These are phyloP conservation scores for Saccharomyces mikatae DNA, from an alignment of 805 yeast species.

Conservation along the genomic window DNA sequence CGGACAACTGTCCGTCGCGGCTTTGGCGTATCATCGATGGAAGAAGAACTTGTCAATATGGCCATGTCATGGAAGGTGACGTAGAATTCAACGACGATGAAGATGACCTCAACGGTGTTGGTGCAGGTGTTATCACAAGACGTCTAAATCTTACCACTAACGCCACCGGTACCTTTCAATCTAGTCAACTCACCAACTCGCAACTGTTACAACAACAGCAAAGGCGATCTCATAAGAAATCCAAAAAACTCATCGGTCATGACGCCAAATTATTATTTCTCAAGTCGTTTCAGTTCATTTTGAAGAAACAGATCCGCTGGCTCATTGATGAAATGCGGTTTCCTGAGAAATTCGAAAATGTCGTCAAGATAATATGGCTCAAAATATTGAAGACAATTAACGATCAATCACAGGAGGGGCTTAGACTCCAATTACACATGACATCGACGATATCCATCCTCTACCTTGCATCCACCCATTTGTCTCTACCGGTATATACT, in stretches of 20 bases:
- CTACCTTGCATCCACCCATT: slow-evolving; percentile 43
- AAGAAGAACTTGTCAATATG: slow-evolving; percentile 74
- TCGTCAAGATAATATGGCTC: slow-evolving; percentile 36
- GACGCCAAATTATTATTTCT: slow-evolving; percentile 39
- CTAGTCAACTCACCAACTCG: slow-evolving; percentile 20
- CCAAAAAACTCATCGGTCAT: slow-evolving; percentile 37
- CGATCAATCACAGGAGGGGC: neutral
- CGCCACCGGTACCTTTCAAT: slow-evolving; percentile 34
- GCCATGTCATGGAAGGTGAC: slow-evolving; percentile 81
- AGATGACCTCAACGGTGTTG: slow-evolving; percentile 39
- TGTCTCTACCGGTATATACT: slow-evolving; percentile 43
- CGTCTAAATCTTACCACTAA: slow-evolving; percentile 46
- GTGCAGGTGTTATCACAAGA: slow-evolving; percentile 39
- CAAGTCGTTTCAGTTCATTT: slow-evolving; percentile 42
- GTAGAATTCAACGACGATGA: slow-evolving; percentile 76
- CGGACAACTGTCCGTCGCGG: slow-evolving; percentile 77
- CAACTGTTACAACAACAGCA: slow-evolving; percentile 5
- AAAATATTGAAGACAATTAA: slow-evolving; percentile 15
- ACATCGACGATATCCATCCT: slow-evolving; percentile 33
- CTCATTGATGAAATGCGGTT: slow-evolving; percentile 30
- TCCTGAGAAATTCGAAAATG: slow-evolving; percentile 25
- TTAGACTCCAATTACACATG: slow-evolving; percentile 14
- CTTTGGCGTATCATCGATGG: slow-evolving; percentile 72
- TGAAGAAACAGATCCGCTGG: slow-evolving; percentile 41
- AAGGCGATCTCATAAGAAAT: slow-evolving; percentile 5